These are phyloP conservation scores for Chrysosporium keratinophilum DNA, from an alignment of 2,329 filamentous ascomycete species.

Conservation along the genomic window DNA sequence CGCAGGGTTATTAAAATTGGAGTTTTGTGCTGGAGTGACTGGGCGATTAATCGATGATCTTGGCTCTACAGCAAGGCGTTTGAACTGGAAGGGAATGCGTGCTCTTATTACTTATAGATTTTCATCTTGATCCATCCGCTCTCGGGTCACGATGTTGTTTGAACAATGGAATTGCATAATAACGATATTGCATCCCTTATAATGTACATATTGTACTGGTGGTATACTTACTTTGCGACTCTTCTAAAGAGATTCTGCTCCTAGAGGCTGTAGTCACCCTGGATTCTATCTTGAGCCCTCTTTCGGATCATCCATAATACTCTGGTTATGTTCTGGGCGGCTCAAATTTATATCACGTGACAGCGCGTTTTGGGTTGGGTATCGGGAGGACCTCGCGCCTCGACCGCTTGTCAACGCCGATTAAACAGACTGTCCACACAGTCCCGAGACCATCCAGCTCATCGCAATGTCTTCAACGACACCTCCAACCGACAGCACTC, in stretches of 20 bases:
- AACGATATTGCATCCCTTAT: too few relatives aligned
- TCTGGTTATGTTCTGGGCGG: too few relatives aligned
- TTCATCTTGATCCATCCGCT: too few relatives aligned
- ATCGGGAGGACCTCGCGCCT: too few relatives aligned
- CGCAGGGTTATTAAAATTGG: slow-evolving; percentile 14
- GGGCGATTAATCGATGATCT: background rate
- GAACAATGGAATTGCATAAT: too few relatives aligned
- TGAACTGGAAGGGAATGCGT: slow-evolving; percentile 1
- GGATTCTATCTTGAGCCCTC: too few relatives aligned
- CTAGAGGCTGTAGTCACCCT: too few relatives aligned
- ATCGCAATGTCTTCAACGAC: background rate
- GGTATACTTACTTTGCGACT: too few relatives aligned
- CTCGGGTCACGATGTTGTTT: too few relatives aligned
- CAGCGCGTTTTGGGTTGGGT: background rate
- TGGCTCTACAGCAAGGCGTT: slow-evolving; percentile 4
- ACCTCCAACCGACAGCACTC: background rate
- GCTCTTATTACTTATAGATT: background rate
- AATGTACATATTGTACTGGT: too few relatives aligned
- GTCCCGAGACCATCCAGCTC: background rate
- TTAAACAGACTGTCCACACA: background rate
- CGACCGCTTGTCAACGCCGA: background rate
- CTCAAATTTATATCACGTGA: background rate
- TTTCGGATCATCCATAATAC: too few relatives aligned
- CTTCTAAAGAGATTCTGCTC: too few relatives aligned
- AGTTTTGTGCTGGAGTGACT: background rate